A percentile compares a stretch with the other conserved stretches of the same genome.
These are phyloP conservation scores for Tylopilus rubrobrunneus DNA, from an alignment of 768 basidiomycete species.

Conservation along the genomic window DNA sequence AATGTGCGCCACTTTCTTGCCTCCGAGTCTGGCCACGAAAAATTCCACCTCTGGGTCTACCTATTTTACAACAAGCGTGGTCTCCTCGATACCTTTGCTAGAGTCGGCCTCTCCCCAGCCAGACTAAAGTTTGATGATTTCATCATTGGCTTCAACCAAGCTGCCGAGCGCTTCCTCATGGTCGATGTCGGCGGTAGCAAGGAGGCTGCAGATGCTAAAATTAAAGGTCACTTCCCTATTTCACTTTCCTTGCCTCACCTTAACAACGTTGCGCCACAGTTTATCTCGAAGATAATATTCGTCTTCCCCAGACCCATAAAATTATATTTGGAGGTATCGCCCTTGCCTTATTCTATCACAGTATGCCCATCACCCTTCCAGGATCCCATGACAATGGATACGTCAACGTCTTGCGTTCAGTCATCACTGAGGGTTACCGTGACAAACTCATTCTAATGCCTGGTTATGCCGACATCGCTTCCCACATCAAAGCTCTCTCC, in stretches of 20 bases:
- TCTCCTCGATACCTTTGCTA: slow-evolving; percentile 46
- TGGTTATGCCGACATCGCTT: slow-evolving; percentile 59
- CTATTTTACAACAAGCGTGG: slow-evolving; percentile 64
- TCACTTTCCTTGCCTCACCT: slow-evolving; percentile 5
- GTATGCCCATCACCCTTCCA: slow-evolving; percentile 22
- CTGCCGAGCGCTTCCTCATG: slow-evolving; percentile 61
- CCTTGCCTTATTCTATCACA: slow-evolving; percentile 3
- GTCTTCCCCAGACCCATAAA: slow-evolving; percentile 61
- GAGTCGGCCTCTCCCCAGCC: slow-evolving; percentile 31
- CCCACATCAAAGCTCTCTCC: slow-evolving; percentile 52
- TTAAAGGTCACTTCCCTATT: slow-evolving; percentile 50
- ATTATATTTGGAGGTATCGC: slow-evolving; percentile 62
- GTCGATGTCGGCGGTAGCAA: slow-evolving; percentile 68
- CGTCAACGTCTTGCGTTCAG: slow-evolving; percentile 54
- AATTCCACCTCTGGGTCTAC: slow-evolving; percentile 55
- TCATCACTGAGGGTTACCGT: slow-evolving; percentile 60
- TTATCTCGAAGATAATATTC: slow-evolving; percentile 36
- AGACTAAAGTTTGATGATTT: slow-evolving; percentile 58
- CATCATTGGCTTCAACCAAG: slow-evolving; percentile 66
- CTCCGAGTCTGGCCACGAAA: slow-evolving; percentile 21
- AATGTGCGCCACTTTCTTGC: slow-evolving; percentile 23
- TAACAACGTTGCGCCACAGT: slow-evolving; percentile 24
- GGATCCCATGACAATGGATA: slow-evolving; percentile 77
- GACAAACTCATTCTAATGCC: slow-evolving; percentile 63
- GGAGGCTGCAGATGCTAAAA: slow-evolving; percentile 73